phyloP scores from a whole-genome alignment of 1,139 yeast genomes.

The Yamadazyma pseudoaaseri region DNA sequence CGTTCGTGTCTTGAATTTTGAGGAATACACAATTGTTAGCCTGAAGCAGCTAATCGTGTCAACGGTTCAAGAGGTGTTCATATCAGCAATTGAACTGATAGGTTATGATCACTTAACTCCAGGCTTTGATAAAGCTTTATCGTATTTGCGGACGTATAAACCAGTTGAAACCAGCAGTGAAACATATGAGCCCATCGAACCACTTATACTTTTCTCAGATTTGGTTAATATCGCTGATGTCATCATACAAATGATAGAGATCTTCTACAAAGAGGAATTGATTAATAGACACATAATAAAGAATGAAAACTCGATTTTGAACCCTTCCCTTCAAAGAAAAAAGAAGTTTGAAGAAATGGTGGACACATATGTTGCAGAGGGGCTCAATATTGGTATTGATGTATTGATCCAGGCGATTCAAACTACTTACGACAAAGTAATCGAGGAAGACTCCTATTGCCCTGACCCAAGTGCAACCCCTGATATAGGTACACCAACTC shows the following conservation, averaged over 20 bases:
- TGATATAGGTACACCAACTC: conserved; percentile 54
- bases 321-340: conserved; percentile 78
- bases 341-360: conserved; percentile 75
- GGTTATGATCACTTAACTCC: conserved; percentile 71
- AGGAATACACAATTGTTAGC: conserved; percentile 32
- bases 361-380: conserved; percentile 90
- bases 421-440: conserved; percentile 22
- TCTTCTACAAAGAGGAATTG: conserved; percentile 86
- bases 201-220: conserved; percentile 83
- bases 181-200: conserved; percentile 55
- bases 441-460: conserved; percentile 10
- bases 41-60: conserved; percentile 30
- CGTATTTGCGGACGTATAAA: conserved; percentile 66
- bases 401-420: conserved; percentile 78
- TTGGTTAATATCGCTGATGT: conserved; percentile 90
- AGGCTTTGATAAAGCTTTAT: conserved; percentile 82
- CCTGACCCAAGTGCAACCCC: conserved; percentile 4
- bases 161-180: conserved; percentile 32
- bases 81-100: conserved; percentile 60
- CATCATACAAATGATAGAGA: conserved; percentile 88
- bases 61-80: conserved; percentile 59
- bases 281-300: conserved; percentile 59
- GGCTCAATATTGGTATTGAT: conserved; percentile 86
- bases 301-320: conserved; percentile 71
- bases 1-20: conserved; percentile 32